phyloP scores from a whole-genome alignment of 2,329 filamentous ascomycete genomes.

The Podosphaera fusca region DNA sequence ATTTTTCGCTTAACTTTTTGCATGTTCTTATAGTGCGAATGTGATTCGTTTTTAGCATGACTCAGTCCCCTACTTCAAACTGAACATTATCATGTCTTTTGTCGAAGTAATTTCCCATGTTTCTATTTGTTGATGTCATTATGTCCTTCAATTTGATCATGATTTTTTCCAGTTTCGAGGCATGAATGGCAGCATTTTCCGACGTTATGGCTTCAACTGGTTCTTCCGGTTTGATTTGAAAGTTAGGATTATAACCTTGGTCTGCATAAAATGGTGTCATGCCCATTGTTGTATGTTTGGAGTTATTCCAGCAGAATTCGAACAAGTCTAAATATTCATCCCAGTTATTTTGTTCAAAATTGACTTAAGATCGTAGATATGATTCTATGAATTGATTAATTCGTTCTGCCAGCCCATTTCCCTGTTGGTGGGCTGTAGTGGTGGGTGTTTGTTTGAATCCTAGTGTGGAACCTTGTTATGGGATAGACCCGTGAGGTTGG shows the following conservation, averaged over 20 bases:
- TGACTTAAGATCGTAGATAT: conserved; percentile 3
- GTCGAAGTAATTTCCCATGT: not conserved
- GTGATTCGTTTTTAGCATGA: too few relatives aligned
- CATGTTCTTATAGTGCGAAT: not conserved
- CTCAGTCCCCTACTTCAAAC: not conserved
- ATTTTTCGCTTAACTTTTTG: not conserved
- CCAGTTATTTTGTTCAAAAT: conserved; percentile 4
- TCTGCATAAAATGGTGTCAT: not conserved
- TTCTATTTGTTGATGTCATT: not conserved
- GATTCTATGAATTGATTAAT: conserved; percentile 2
- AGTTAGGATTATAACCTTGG: not conserved
- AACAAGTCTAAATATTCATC: not conserved
- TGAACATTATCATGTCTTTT: not conserved
- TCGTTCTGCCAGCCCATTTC: not conserved
- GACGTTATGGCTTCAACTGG: not conserved
- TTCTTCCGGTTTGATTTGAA: not conserved
- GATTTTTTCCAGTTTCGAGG: not conserved
- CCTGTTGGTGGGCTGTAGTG: not conserved
- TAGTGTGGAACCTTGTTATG: too few relatives aligned
- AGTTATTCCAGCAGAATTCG: not conserved
- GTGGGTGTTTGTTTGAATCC: not conserved
- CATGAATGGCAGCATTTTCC: not conserved
- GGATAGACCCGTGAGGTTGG: too few relatives aligned
- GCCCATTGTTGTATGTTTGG: not conserved
- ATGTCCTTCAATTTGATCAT: not conserved